Evolutionary conservation across 306 rosid genomes (phyloP).

Genomic region (Phaseolus lunatus): DNA sequence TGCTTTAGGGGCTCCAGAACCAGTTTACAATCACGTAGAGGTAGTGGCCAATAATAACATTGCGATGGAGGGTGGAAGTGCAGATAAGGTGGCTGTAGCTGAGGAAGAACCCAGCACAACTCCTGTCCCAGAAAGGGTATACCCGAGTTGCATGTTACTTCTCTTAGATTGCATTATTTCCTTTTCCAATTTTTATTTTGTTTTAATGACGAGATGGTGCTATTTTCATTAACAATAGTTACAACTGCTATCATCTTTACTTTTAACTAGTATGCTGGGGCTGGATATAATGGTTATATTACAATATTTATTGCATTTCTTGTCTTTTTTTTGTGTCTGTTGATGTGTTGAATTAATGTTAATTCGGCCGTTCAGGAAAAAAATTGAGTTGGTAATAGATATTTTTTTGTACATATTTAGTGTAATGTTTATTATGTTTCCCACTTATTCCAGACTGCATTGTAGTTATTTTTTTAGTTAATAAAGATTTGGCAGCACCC

Average conservation of each 20-base stretch:
- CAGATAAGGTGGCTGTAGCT: slow-evolving; percentile 71
- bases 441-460: not conserved
- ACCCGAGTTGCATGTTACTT: slow-evolving; percentile 34
- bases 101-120: slow-evolving; percentile 84
- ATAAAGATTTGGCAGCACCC: slow-evolving; percentile 11
- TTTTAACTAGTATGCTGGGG: not conserved
- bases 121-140: slow-evolving; percentile 93
- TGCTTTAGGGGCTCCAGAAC: slow-evolving; percentile 71
- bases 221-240: slow-evolving; percentile 14
- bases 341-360: slow-evolving; percentile 14
- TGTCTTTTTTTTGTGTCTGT: slow-evolving; percentile 9
- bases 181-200: slow-evolving; percentile 28
- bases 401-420: slow-evolving; percentile 13
- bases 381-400: slow-evolving; percentile 13
- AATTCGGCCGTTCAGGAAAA: slow-evolving; percentile 29
- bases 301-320: slow-evolving; percentile 12
- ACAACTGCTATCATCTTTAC: slow-evolving; percentile 8
- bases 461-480: not conserved
- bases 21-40: slow-evolving; percentile 60
- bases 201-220: slow-evolving; percentile 36
- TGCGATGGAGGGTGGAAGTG: slow-evolving; percentile 84
- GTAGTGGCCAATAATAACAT: slow-evolving; percentile 76
- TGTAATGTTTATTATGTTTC: not conserved
- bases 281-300: slow-evolving; percentile 1
- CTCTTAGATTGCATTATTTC: slow-evolving; percentile 35